Evolutionary conservation across 768 basidiomycete species (phyloP).

Genomic region (Cantharellus cinnabarinus): DNA sequence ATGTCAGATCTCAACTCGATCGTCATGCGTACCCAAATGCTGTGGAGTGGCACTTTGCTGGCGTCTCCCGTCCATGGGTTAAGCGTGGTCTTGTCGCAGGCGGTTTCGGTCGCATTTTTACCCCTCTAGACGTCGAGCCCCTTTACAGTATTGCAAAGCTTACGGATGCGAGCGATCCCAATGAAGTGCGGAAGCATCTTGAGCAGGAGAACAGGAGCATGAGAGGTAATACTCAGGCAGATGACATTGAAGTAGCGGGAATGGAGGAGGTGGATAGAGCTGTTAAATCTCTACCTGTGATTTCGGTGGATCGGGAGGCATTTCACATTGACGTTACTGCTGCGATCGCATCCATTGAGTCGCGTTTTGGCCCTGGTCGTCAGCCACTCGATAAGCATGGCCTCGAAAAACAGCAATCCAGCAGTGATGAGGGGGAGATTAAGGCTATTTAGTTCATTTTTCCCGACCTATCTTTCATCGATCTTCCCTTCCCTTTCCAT

Average conservation of each 20-base stretch:
- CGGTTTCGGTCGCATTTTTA: constrained; percentile 53
- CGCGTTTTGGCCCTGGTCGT: not conserved
- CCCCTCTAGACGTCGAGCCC: constrained; percentile 14
- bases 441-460: no score
- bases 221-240: not conserved
- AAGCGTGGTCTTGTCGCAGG: constrained; percentile 73
- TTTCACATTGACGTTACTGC: constrained; percentile 77
- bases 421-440: no score
- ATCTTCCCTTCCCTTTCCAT: no score
- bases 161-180: constrained; percentile 9
- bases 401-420: no score
- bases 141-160: constrained; percentile 8
- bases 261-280: constrained; percentile 10
- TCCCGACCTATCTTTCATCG: no score
- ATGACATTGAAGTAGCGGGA: constrained; percentile 1
- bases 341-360: constrained; percentile 25
- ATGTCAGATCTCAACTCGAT: constrained; percentile 73
- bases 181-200: constrained; percentile 3
- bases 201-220: constrained; percentile 5
- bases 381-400: not conserved
- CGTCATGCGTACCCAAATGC: constrained; percentile 32
- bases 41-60: constrained; percentile 79
- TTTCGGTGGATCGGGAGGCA: constrained; percentile 9
- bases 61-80: constrained; percentile 84
- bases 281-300: constrained; percentile 37